Conservation (phyloP, 2,329 filamentous ascomycete genomes). For the Fonsecaea erecta region DNA sequence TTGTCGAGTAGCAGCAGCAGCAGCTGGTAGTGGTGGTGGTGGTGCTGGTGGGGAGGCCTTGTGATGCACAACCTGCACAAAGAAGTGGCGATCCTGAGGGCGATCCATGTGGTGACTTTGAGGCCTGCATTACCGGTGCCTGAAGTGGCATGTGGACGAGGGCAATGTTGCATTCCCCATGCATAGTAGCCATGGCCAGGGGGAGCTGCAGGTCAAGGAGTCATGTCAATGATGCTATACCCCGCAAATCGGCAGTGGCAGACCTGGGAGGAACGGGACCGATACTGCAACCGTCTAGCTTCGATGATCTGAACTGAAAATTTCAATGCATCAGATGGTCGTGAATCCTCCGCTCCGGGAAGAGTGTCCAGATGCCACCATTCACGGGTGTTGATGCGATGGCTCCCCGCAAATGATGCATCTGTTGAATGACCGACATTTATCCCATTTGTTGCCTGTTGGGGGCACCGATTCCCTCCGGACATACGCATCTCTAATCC, state of each 20-base stretch:
- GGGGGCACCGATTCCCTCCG: conserved; percentile 5
- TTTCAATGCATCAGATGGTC: conserved; percentile 10
- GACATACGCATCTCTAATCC: conserved; percentile 5
- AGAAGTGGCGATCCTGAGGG: background rate
- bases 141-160: conserved; percentile 18
- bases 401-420: background rate
- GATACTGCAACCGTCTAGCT: background rate
- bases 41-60: background rate
- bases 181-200: background rate
- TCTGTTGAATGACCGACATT: conserved; percentile 18
- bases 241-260: conserved; percentile 6
- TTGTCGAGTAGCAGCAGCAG: background rate
- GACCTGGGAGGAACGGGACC: background rate
- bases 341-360: background rate
- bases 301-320: background rate
- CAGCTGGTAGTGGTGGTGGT: too few relatives aligned
- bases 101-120: conserved; percentile 11
- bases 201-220: too few relatives aligned
- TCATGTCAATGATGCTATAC: conserved; percentile 4
- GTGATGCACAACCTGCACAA: background rate
- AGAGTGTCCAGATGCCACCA: background rate
- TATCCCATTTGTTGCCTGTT: conserved; percentile 23
- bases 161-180: conserved; percentile 16
- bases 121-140: background rate
- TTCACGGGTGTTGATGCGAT: background rate